Percentiles rank a stretch among this genome's conserved stretches.
These are phyloP conservation scores for Phanerochaete sordida DNA, from an alignment of 768 basidiomycete species.

Conservation along the genomic window DNA sequence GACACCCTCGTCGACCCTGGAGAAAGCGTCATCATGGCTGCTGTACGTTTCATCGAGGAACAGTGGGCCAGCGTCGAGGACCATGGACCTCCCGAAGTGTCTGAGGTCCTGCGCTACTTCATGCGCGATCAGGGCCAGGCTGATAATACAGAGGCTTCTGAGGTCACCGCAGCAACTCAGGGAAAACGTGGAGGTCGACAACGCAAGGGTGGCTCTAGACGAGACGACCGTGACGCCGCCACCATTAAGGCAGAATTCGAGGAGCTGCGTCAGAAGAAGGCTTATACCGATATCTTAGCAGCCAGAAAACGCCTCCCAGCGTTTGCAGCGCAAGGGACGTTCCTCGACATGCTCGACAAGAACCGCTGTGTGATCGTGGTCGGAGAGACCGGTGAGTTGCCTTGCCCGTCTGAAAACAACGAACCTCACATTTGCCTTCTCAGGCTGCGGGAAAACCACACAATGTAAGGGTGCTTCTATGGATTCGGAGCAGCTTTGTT, in stretches of 20 bases:
- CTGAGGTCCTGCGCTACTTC: conserved; percentile 60
- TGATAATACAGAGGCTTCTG: background rate
- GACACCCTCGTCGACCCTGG: conserved; percentile 58
- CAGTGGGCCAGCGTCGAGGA: conserved; percentile 65
- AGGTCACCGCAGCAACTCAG: conserved; percentile 7
- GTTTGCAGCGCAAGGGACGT: conserved; percentile 60
- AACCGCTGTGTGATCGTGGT: conserved; percentile 79
- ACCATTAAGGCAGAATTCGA: conserved; percentile 56
- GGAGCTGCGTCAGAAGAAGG: conserved; percentile 34
- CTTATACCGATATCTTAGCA: conserved; percentile 56
- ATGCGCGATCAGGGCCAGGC: conserved; percentile 29
- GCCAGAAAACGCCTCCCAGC: conserved; percentile 70
- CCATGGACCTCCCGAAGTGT: conserved; percentile 73
- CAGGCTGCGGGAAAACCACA: conserved; percentile 89
- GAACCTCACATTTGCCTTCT: too few species aligned
- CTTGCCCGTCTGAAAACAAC: too few species aligned
- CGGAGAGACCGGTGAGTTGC: conserved; percentile 74
- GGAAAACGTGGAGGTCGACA: background rate
- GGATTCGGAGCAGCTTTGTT: background rate
- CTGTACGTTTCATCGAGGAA: conserved; percentile 67
- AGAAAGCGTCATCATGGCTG: conserved; percentile 70
- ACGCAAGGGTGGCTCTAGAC: conserved; percentile 21
- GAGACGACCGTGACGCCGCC: conserved; percentile 41
- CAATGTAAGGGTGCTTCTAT: conserved; percentile 47
- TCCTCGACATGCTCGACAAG: conserved; percentile 52